Evolutionary conservation across 192 early-diverging fungal genomes (phyloP), one percentile per base, ranked within the genome.

Genomic region (Podila verticillata): DNA sequence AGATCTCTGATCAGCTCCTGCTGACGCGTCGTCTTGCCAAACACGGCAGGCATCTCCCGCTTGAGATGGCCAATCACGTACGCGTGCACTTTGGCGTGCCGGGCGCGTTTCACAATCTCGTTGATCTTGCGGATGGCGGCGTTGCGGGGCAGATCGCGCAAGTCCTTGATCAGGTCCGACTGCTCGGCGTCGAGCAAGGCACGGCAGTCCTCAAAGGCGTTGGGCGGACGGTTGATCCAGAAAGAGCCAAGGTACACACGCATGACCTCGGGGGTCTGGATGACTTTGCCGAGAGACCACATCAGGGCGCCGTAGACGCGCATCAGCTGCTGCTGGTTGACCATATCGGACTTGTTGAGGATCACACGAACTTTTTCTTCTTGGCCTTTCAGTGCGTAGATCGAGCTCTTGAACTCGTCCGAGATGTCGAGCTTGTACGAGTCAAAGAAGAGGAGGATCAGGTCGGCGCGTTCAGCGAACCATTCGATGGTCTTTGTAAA

Each of bases 281-380:
- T 87, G 12, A 96, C 94, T 78, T 93, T 94, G 22, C 95, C 96
- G 12, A 97, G 85, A 24, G 93, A 93, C 94, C 94, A 97, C 96
- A 97, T 97, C 82, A 97, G 84, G 4, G 95, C 94, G 59, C 96
- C 96, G 80, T 96, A 92, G 65, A 96, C 94, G 29, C 95, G 85
- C 92, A 96, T 93, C 66, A 96, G 80, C 80, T 97, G 92, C 72
- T 96, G 95, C 63, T 91, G 90, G 74, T 83, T 93, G 31, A 97
- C 91, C 91, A 90, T 91, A 79, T 97, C 94, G 57, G 91, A 90
- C 81, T 97, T 97, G 85, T 97, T 97, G 34, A 97, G 83, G 63
- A 96, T 91, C 7, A 96, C 87, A 30, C 92, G 86, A 39, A 96
- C 87, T 70, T 96, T 97, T 67, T 96, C 95, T 60, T 95, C 95